These are phyloP conservation scores for Chondrostereum purpureum DNA, from an alignment of 1,284 basidiomycete species.

Conservation along the genomic window DNA sequence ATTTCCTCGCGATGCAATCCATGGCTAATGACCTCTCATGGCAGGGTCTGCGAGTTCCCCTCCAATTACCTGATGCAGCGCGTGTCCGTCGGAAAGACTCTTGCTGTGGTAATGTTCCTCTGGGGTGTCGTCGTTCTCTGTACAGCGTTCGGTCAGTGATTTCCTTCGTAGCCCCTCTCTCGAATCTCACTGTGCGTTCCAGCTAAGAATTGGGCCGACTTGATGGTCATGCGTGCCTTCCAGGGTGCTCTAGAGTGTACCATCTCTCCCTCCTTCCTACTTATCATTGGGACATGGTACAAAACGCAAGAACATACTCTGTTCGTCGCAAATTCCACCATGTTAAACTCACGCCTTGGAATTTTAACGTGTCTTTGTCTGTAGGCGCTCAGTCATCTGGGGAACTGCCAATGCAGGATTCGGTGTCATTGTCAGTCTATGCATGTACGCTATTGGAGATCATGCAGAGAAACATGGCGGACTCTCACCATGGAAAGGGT, in stretches of 20 bases:
- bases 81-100: constrained; percentile 15
- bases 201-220: constrained; percentile 12
- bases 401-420: constrained; percentile 14
- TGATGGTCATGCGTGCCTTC: constrained; percentile 12
- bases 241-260: constrained; percentile 14
- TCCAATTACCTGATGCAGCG: constrained; percentile 13
- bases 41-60: constrained; percentile 13
- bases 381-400: constrained; percentile 13
- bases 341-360: not conserved
- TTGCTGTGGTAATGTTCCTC: constrained; percentile 12
- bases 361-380: not conserved
- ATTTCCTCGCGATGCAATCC: not conserved
- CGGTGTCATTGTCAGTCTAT: constrained; percentile 12
- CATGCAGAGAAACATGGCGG: constrained; percentile 10
- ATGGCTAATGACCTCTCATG: not conserved
- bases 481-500: constrained; percentile 15
- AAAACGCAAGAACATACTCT: constrained; percentile 12
- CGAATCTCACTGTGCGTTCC: constrained; percentile 16
- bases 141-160: constrained; percentile 11
- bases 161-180: not conserved
- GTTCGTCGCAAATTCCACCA: constrained; percentile 1
- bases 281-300: constrained; percentile 14
- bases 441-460: constrained; percentile 14
- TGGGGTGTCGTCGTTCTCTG: constrained; percentile 13
- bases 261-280: constrained; percentile 12